Evolutionary conservation across 306 rosid species (phyloP).

Genomic region (Cucurbita ficifolia): DNA sequence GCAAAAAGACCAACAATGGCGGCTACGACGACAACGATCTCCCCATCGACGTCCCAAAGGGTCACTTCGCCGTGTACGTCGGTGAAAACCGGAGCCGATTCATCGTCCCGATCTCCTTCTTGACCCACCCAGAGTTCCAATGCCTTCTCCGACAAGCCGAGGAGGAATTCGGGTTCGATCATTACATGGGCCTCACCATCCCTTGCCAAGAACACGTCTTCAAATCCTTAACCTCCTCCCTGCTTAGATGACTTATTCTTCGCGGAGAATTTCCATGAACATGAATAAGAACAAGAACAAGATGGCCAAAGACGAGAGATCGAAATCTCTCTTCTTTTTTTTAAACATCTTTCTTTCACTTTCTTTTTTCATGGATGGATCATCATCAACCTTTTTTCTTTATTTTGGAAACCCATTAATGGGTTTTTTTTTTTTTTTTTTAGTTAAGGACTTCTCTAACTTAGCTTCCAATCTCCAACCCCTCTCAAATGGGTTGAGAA

Average conservation of each 20-base stretch:
- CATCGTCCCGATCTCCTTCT: conserved; percentile 75
- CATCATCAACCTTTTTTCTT: background rate
- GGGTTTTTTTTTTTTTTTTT: background rate
- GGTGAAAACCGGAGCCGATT: conserved; percentile 70
- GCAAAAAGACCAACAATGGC: conserved; percentile 18
- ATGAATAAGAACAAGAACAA: background rate
- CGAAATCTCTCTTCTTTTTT: conserved; percentile 32
- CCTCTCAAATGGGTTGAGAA: background rate
- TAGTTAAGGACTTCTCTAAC: background rate
- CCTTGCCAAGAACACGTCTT: conserved; percentile 91
- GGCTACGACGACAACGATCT: conserved; percentile 33
- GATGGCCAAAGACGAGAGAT: background rate
- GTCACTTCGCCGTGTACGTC: conserved; percentile 79
- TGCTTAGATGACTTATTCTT: conserved; percentile 6
- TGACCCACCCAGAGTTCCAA: conserved; percentile 69
- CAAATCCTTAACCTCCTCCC: conserved; percentile 52
- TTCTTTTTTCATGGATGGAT: conserved; percentile 11
- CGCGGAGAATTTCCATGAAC: background rate
- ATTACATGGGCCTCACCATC: conserved; percentile 84
- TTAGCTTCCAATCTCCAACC: background rate
- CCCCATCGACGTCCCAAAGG: conserved; percentile 76
- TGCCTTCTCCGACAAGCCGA: conserved; percentile 77
- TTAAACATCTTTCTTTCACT: conserved; percentile 27
- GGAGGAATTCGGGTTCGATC: conserved; percentile 86
- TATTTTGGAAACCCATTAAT: background rate